A percentile compares a stretch with the other conserved stretches of the same genome.
These are phyloP conservation scores for Fragaria vesca DNA, from an alignment of 306 rosid species.

Conservation along the genomic window DNA sequence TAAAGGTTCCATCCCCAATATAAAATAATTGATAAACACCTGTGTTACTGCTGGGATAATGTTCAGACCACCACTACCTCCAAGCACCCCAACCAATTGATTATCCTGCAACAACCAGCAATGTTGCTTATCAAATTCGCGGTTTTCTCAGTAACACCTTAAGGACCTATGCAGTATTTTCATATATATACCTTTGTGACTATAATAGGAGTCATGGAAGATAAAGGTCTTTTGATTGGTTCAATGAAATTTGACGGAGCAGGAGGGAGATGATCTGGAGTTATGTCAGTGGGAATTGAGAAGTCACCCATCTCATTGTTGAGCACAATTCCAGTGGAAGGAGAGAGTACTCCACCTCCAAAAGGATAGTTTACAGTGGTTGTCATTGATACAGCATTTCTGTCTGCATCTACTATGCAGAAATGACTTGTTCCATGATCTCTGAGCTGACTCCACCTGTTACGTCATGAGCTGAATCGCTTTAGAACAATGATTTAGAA, in stretches of 20 bases:
- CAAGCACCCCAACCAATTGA: conserved; percentile 67
- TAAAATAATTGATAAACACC: conserved; percentile 67
- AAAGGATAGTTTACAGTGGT: conserved; percentile 58
- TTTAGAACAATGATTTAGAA: background rate
- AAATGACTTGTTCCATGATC: conserved; percentile 96
- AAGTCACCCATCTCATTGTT: conserved; percentile 91
- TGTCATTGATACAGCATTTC: conserved; percentile 89
- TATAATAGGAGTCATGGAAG: conserved; percentile 87
- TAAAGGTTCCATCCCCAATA: conserved; percentile 69
- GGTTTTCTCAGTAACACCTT: background rate
- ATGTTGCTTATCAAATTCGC: background rate
- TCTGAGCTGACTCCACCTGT: conserved; percentile 93
- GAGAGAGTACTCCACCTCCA: conserved; percentile 75
- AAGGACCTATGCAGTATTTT: background rate
- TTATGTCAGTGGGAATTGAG: conserved; percentile 59
- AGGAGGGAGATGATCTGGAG: conserved; percentile 71
- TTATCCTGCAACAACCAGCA: conserved; percentile 50
- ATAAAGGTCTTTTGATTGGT: conserved; percentile 81
- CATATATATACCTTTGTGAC: conserved; percentile 56
- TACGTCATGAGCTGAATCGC: conserved; percentile 5
- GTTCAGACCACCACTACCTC: conserved; percentile 86
- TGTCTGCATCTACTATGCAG: conserved; percentile 79
- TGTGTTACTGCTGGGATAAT: conserved; percentile 70
- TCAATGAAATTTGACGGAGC: conserved; percentile 78
- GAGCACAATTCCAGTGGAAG: conserved; percentile 82